phyloP scores from a whole-genome alignment of 1,284 basidiomycete species.

The Coniferiporia sulphurascens region DNA sequence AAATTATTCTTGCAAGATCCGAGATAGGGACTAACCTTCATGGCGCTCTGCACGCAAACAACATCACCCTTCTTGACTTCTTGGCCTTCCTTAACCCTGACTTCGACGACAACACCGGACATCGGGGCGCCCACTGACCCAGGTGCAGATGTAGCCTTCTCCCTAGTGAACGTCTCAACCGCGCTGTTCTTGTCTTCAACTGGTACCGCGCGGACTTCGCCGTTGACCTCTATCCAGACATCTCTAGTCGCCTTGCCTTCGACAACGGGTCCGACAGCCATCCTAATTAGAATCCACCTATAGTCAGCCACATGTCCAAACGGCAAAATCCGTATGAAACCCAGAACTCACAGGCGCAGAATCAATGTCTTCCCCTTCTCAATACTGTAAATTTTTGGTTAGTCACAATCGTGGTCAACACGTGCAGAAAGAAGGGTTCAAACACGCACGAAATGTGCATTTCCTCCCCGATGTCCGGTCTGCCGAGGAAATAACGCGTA shows the following conservation, averaged over 20 bases:
- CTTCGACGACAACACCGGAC: conserved; percentile 97
- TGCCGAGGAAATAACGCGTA: conserved; percentile 95
- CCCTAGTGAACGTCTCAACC: conserved; percentile 89
- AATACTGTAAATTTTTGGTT: conserved; percentile 39
- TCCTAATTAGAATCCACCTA: conserved; percentile 25
- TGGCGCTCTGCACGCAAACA: conserved; percentile 83
- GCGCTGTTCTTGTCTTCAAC: conserved; percentile 96
- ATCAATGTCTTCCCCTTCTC: conserved; percentile 98
- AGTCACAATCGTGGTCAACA: background rate
- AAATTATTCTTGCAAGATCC: conserved; percentile 20
- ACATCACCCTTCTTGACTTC: conserved; percentile 98
- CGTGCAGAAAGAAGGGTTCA: background rate
- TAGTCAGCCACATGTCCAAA: background rate
- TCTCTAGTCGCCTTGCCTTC: conserved; percentile 90
- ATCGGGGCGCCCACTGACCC: conserved; percentile 95
- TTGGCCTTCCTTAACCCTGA: conserved; percentile 94
- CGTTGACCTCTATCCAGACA: conserved; percentile 98
- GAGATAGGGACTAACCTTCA: conserved; percentile 60
- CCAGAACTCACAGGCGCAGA: conserved; percentile 60
- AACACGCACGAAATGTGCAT: conserved; percentile 73
- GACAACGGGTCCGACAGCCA: conserved; percentile 93
- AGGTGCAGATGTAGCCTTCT: conserved; percentile 90
- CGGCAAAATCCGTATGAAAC: background rate
- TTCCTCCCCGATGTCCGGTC: conserved; percentile 90
- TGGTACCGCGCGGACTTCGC: conserved; percentile 90